A percentile compares a stretch with the other conserved stretches of the same genome.
phyloP scores from a whole-genome alignment of 768 basidiomycete genomes.

The Russula abietina region DNA sequence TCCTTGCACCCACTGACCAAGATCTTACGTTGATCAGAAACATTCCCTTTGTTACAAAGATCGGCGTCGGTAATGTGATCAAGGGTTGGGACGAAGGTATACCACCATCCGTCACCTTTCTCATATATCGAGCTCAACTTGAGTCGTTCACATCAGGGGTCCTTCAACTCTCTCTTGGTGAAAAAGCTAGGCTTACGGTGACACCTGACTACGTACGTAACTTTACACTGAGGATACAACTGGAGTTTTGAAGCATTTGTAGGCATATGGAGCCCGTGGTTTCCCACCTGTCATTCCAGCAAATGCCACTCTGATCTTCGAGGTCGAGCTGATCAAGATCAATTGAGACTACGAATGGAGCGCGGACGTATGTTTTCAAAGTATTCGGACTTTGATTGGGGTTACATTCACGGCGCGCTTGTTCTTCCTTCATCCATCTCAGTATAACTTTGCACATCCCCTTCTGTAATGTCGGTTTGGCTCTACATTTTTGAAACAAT shows the following conservation, averaged over 20 bases:
- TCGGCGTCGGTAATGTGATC: slow-evolving; percentile 79
- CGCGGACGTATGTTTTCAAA: slow-evolving; percentile 11
- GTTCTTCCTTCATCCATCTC: slow-evolving; percentile 18
- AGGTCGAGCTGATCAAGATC: slow-evolving; percentile 78
- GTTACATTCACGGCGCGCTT: slow-evolving; percentile 11
- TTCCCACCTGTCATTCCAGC: slow-evolving; percentile 76
- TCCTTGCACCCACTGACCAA: background rate
- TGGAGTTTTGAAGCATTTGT: slow-evolving; percentile 7
- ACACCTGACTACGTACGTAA: slow-evolving; percentile 72
- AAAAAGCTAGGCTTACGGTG: slow-evolving; percentile 62
- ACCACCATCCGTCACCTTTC: slow-evolving; percentile 25
- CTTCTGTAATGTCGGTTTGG: slow-evolving; percentile 21
- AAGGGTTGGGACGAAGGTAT: slow-evolving; percentile 87
- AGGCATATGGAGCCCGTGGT: slow-evolving; percentile 72
- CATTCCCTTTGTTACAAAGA: slow-evolving; percentile 57
- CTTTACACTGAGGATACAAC: slow-evolving; percentile 16
- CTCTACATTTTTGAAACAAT: background rate
- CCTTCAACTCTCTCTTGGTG: slow-evolving; percentile 64
- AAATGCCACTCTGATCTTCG: slow-evolving; percentile 69
- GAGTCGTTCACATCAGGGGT: slow-evolving; percentile 48
- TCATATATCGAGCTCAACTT: background rate
- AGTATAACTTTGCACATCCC: slow-evolving; percentile 15
- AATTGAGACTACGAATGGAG: slow-evolving; percentile 32
- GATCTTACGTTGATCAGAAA: slow-evolving; percentile 37
- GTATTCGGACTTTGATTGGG: slow-evolving; percentile 20